Base-by-base conservation (phyloP, 2,329 filamentous ascomycete genomes). In the Xenoacremonium recifei region DNA sequence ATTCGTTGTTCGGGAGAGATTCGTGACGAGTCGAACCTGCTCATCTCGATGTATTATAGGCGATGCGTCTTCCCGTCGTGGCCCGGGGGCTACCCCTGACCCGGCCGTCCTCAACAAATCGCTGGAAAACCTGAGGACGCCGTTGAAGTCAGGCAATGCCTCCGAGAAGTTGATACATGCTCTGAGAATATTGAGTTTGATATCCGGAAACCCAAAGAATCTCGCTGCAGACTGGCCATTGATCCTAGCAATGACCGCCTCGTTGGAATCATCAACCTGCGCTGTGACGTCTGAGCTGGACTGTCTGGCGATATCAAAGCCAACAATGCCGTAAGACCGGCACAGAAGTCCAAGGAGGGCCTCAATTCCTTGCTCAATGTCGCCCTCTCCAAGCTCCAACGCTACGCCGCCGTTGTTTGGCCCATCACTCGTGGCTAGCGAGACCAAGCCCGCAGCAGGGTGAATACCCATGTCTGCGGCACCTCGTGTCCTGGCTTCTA, bases 401-500 rank as follows among this genome's bases (percentile, higher is more conserved):
- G 73, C 77, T 23, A 76, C 71, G 6, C 74, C 69, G 9, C 76
- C 76, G 43, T 71, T 74, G 16, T 63, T 65, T 31, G 73, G 73
- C 1, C 73, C 71, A 42, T 68, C 71, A 3, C 69, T 64, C 10
- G 78, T 70, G 50, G 82, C 85, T 21, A 93, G 70, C 11, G 85
- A 84, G 19, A 89, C 84, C 37, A 96, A 71, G 0, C 89, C 91
- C 9, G 92, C 89, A 15, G 92, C 92, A 30, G 93, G 93, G 66
- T 97, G 92, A 25, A 99, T 89, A 4, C 92, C 93, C 58, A 93
- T 88, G 60, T 97, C 93, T n/a, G 93, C 91, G 30, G 93, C 93
- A 21, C 92, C 92, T 35, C 92, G 79, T 35, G 95, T 96, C 29
- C 93, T 80, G 13, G 93, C 93, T 65, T 96, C 89, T 4, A 96